These are phyloP conservation scores for Omphalea diandra DNA, from an alignment of 441 rosid genomes.

Conservation along the genomic window DNA sequence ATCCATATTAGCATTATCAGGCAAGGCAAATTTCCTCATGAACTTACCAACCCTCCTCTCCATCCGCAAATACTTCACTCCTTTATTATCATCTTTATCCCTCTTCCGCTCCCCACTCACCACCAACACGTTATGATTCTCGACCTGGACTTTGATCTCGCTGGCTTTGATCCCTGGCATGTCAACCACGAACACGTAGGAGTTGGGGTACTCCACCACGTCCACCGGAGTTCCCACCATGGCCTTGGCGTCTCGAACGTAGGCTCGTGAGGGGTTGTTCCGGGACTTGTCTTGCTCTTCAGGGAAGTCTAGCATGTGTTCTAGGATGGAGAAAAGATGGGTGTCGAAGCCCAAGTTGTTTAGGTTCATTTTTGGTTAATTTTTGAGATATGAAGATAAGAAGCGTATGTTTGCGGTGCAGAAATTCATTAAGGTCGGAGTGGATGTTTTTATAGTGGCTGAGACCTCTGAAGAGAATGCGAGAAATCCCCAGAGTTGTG, in stretches of 20 bases:
- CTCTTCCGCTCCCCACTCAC: constrained; percentile 60
- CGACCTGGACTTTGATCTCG: constrained; percentile 56
- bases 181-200: constrained; percentile 51
- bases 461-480: too few relatives aligned
- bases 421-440: too few relatives aligned
- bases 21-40: constrained; percentile 76
- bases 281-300: not conserved
- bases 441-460: not conserved
- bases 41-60: constrained; percentile 80
- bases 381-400: too few relatives aligned
- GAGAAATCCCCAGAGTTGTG: not conserved
- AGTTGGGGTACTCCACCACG: constrained; percentile 44
- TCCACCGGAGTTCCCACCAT: constrained; percentile 62
- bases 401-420: too few relatives aligned
- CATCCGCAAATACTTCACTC: constrained; percentile 67
- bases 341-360: not conserved
- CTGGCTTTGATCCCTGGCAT: constrained; percentile 57
- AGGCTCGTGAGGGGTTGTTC: too few relatives aligned
- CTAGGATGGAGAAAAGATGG: not conserved
- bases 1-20: constrained; percentile 69
- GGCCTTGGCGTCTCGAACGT: constrained; percentile 50
- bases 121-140: constrained; percentile 47
- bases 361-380: not conserved
- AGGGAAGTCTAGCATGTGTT: not conserved
- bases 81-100: constrained; percentile 56